Percentiles rank a stretch among this genome's conserved stretches.
Conservation (phyloP, 495 filamentous ascomycete genomes). For the Neurospora tetraspora region DNA sequence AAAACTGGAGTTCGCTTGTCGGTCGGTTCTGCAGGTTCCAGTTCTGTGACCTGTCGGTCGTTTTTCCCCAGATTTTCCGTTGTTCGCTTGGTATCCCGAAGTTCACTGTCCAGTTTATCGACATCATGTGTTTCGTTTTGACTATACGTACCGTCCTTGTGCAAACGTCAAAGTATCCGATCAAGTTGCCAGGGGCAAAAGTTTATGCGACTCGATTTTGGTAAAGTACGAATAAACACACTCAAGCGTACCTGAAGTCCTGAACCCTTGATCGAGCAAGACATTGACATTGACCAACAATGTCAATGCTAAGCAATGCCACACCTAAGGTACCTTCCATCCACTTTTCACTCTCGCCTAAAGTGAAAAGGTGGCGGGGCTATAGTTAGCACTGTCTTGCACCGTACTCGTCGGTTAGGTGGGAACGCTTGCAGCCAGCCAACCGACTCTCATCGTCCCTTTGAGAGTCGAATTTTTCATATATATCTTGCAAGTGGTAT, state of each 20-base stretch:
- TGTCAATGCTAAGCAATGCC: not conserved
- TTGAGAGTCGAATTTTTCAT: no score
- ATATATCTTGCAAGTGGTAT: no score
- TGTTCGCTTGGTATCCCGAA: not conserved
- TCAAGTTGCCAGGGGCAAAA: not conserved
- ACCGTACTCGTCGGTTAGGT: no score
- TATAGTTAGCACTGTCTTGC: not conserved
- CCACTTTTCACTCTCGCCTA: not conserved
- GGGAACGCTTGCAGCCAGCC: no score
- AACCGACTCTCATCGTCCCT: no score
- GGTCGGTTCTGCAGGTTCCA: not conserved
- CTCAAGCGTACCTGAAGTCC: no score
- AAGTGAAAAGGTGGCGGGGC: not conserved
- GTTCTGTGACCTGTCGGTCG: not conserved
- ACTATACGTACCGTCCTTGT: not conserved
- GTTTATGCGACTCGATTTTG: not conserved
- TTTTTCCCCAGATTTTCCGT: not conserved
- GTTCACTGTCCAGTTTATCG: not conserved
- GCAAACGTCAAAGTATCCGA: not conserved
- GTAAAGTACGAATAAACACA: no score
- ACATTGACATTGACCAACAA: not conserved
- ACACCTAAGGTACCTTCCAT: not conserved
- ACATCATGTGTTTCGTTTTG: not conserved
- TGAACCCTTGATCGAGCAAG: not conserved
- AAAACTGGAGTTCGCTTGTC: not conserved